Base-by-base conservation (phyloP, 2,329 filamentous ascomycete genomes). In the Hymenotorrendiella dingleyae region DNA sequence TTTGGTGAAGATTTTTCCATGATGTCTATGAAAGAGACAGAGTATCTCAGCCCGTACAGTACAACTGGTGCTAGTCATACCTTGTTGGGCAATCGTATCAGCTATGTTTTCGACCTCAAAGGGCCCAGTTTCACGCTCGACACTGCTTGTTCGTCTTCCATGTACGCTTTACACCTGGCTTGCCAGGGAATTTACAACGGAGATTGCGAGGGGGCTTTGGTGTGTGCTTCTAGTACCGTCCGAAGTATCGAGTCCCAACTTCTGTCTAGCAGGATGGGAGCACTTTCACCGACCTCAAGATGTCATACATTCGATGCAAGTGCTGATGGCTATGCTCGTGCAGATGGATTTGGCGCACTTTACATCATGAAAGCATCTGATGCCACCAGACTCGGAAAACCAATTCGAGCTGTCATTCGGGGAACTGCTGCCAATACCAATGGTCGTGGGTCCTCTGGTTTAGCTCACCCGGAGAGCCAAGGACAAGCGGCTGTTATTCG, bases 311-410 rank as follows among this genome's bases (percentile, higher is more conserved):
- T 79, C 48, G 78, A 82, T 48, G 54, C 66, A 12, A 64, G 69
- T 1, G 81, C 78, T 19, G 73, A 80, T 46, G 81, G 81, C 1
- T 85, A 84, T 52, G 78, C 73, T 0, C 67, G 80, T 35, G 80
- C 77, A 1, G 81, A 85, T 51, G 81, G 78, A 1, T 65, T 77
- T 20, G 76, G 70, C 0, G 68, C 75, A 7, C 58, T 84, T 1
- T 55, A 82, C 7, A 54, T 84, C 33, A 84, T 83, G 59, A 68
- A 68, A 1, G 62, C 83, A 0, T 62, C 65, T 7, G 71, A 79
- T 55, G 81, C 80, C 1, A 52, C 83, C 6, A 62, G 64, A 8
- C 73, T 78, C 49, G 73, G 74, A n/a, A 77, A 84, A 54, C 71
- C 71, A 0, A 74, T 80, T 42, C 67, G 73, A 4, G 71, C 67